Percentiles rank a stretch among this genome's conserved stretches.
Conservation (phyloP, 352 stramenopile species). For the Pseudoperonospora humuli region DNA sequence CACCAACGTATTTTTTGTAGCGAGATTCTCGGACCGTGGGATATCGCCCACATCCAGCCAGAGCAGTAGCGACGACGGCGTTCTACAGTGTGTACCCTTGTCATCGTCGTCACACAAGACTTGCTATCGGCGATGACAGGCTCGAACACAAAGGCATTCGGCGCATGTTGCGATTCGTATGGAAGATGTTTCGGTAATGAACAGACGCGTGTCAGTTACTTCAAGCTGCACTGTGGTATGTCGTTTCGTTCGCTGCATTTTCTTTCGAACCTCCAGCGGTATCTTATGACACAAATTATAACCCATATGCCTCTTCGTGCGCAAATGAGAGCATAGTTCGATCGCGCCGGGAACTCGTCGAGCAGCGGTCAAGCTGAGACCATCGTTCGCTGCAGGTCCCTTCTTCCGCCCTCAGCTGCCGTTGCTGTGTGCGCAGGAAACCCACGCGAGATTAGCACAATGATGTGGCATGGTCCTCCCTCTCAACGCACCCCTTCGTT, state of each 20-base stretch:
- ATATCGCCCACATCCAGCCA: slow-evolving; percentile 81
- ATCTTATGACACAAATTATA: slow-evolving; percentile 6
- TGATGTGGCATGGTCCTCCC: neutral
- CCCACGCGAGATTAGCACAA: neutral
- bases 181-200: neutral
- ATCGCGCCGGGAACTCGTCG: slow-evolving; percentile 1
- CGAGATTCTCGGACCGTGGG: slow-evolving; percentile 87
- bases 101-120: neutral
- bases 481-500: slow-evolving; percentile 6
- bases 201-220: slow-evolving; percentile 8
- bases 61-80: slow-evolving; percentile 40
- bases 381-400: neutral
- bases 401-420: slow-evolving; percentile 16
- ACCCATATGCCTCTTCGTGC: slow-evolving; percentile 15
- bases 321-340: slow-evolving; percentile 6
- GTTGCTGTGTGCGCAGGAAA: slow-evolving; percentile 1
- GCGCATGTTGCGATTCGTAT: neutral
- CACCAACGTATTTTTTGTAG: slow-evolving; percentile 25
- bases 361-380: neutral
- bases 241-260: slow-evolving; percentile 28
- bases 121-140: neutral
- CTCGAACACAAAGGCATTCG: neutral
- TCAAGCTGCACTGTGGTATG: slow-evolving; percentile 15
- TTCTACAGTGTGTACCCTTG: neutral
- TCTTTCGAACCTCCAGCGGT: slow-evolving; percentile 22